A percentile compares a stretch with the other conserved stretches of the same genome.
Evolutionary conservation across 495 filamentous ascomycete species (phyloP).

Genomic region (Hyaloscypha hepaticicola): DNA sequence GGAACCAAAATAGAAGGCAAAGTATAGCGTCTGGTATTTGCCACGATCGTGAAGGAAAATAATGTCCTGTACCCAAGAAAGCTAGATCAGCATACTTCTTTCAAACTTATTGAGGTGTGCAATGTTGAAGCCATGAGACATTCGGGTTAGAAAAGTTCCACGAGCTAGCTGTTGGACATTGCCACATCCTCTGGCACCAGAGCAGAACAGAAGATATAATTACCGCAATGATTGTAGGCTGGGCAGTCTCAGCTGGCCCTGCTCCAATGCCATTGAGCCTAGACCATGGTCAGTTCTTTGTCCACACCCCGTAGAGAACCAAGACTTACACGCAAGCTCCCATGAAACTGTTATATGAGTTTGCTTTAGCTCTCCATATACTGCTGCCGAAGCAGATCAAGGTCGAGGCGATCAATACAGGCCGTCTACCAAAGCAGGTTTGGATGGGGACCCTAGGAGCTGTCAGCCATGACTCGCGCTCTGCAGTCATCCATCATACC

Average conservation of each 20-base stretch:
- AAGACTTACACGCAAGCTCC: conserved; percentile 50
- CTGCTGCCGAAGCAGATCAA: conserved; percentile 55
- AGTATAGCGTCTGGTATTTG: conserved; percentile 64
- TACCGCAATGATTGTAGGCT: conserved; percentile 60
- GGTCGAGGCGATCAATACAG: conserved; percentile 55
- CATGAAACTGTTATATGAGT: conserved; percentile 59
- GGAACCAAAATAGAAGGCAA: conserved; percentile 47
- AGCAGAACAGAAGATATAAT: not conserved
- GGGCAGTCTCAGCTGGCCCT: conserved; percentile 53
- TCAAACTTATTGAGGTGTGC: not conserved
- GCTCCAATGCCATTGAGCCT: conserved; percentile 62
- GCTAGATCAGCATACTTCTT: too few species aligned
- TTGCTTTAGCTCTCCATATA: conserved; percentile 60
- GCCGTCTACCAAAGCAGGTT: conserved; percentile 57
- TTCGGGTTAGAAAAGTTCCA: too few species aligned
- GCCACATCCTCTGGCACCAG: too few species aligned
- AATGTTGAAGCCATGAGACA: not conserved
- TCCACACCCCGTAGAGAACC: not conserved
- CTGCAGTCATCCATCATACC: conserved; percentile 27
- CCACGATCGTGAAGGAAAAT: conserved; percentile 66
- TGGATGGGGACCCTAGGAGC: conserved; percentile 52
- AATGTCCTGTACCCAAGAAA: conserved; percentile 40
- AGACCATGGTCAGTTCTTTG: not conserved
- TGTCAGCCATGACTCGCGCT: not conserved
- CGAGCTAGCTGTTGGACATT: too few species aligned